A percentile compares a stretch with the other conserved stretches of the same genome.
These are phyloP conservation scores for Ophiostoma sp. DNA, from an alignment of 2,329 filamentous ascomycete genomes.

Conservation along the genomic window DNA sequence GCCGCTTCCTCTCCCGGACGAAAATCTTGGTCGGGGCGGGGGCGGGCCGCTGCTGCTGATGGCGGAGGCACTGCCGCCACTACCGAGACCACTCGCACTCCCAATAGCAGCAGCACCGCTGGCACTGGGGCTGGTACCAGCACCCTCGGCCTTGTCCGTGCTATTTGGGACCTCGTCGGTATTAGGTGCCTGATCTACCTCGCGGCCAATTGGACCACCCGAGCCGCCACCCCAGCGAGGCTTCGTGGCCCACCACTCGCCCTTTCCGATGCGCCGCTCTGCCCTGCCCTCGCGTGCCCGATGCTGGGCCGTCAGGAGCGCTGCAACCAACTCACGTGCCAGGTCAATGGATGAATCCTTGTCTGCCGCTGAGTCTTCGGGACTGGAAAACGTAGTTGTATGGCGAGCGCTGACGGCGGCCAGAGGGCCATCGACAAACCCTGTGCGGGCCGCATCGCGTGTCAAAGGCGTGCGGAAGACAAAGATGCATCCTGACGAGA, in stretches of 20 bases:
- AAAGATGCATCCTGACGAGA: conserved; percentile 60
- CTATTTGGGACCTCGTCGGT: conserved; percentile 45
- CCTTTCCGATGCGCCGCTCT: conserved; percentile 59
- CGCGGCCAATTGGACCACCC: conserved; percentile 63
- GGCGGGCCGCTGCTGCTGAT: not conserved
- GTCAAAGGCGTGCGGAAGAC: conserved; percentile 60
- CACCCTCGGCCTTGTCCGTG: conserved; percentile 45
- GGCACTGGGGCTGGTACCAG: conserved; percentile 28
- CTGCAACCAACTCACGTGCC: conserved; percentile 60
- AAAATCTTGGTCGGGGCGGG: not conserved
- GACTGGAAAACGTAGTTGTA: conserved; percentile 49
- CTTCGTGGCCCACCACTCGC: conserved; percentile 61
- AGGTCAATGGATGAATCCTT: conserved; percentile 62
- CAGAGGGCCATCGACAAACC: conserved; percentile 62
- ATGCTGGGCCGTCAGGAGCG: conserved; percentile 64
- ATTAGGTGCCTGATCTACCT: conserved; percentile 46
- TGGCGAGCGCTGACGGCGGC: conserved; percentile 61
- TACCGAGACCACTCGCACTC: not conserved
- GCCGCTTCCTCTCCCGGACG: not conserved
- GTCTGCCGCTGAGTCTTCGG: conserved; percentile 31
- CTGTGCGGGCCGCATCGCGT: conserved; percentile 60
- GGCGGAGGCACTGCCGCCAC: not conserved
- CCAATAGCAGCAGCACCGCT: not conserved
- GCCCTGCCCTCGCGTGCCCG: conserved; percentile 57
- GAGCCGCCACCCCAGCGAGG: conserved; percentile 64